phyloP scores from a whole-genome alignment of 345 rosid species.

The Salix suchowensis region DNA sequence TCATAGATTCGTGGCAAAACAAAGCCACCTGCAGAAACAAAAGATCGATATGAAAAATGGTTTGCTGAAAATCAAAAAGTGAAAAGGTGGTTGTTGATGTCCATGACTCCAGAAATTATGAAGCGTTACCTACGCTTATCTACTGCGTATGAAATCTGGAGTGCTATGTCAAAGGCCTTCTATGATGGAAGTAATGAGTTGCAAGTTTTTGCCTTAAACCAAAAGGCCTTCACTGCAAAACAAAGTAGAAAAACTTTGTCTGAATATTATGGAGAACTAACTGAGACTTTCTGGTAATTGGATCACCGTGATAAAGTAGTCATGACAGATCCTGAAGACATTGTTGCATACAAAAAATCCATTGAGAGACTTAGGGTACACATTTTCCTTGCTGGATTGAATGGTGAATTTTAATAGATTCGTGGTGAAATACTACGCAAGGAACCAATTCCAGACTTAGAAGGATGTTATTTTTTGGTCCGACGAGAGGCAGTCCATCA shows the following conservation, averaged over 20 bases:
- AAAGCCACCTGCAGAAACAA: neutral
- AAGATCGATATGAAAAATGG: slow-evolving; percentile 4
- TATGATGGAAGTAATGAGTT: slow-evolving; percentile 2
- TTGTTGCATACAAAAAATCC: neutral
- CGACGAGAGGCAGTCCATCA: neutral
- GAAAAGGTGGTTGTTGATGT: neutral
- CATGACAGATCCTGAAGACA: neutral
- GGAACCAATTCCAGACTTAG: neutral
- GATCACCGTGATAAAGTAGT: neutral
- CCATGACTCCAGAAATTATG: neutral
- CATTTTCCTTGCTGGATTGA: neutral
- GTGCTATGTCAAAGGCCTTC: slow-evolving; percentile 2
- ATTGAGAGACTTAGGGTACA: neutral
- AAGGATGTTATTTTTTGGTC: neutral
- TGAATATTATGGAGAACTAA: neutral
- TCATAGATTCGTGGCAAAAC: neutral
- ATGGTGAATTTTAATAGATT: neutral
- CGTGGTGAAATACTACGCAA: neutral
- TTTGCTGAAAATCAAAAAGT: slow-evolving; percentile 1
- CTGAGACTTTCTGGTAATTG: neutral
- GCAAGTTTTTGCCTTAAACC: neutral
- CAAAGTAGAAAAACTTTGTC: neutral
- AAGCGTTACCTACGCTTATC: neutral
- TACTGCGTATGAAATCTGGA: neutral
- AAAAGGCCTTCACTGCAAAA: neutral